Base-by-base conservation (phyloP, 2,329 filamentous ascomycete genomes). In the Xylaria sp. region DNA sequence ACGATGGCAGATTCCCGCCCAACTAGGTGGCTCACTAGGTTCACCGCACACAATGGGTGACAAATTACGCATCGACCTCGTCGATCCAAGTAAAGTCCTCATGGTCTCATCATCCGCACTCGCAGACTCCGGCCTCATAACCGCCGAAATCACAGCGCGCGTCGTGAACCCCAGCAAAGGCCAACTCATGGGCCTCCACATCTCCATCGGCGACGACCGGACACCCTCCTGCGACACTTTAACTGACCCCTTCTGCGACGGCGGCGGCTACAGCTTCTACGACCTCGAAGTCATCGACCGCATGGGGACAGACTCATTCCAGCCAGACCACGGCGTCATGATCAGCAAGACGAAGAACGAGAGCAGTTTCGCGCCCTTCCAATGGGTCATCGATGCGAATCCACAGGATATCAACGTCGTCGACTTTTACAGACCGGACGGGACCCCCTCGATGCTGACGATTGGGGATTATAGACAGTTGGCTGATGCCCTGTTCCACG, bases 351-450 rank as follows among this genome's bases (percentile, higher is more conserved):
- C 78, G 19, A 82, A 80, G 69, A 73, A 79, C 59, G 63, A 58
- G 16, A 77, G 77, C 62, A 62, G 65, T 3, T 23, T 11, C 1
- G 65, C 63, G 3, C 80, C 80, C 0, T 82, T 82, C 73, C 80
- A 83, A 61, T 83, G 80, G 80, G 75, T 75, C 23, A 79, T 83
- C 46, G 80, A 83, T 61, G 80, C 80, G 1, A 81, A 82, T 67
- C 80, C 80, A 0, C 71, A 82, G 61, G 80, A 83, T 58, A 79
- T 82, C 52, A 67, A 72, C 8, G 73, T 81, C 0, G 69, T 81
- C 4, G 80, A 83, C 65, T 83, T 81, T 62, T 71, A 75, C 65
- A 72, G 76, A 0, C 80, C 80, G 1, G 77, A 81, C 55, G 80
- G 80, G 23, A 78, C 76, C 0, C 70, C 74, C 1, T 68, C 74